Evolutionary conservation across 208 protist species (phyloP).

Genomic region (Borovskyia barvae): DNA sequence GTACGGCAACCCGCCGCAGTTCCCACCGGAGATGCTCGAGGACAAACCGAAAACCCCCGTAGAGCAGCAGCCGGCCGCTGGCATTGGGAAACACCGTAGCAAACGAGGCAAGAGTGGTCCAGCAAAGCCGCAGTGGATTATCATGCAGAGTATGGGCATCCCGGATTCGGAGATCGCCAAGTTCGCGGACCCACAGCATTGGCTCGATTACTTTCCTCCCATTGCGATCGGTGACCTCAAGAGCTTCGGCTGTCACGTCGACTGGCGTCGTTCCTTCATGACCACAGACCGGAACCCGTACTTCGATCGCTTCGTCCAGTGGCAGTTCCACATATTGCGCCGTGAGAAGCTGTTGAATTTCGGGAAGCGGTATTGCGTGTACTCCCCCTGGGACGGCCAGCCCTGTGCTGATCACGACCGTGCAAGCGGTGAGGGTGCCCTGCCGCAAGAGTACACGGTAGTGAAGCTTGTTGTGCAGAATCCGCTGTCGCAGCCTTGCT

Average conservation of each 20-base stretch:
- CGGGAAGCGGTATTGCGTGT: slow-evolving; percentile 98
- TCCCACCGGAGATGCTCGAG: slow-evolving; percentile 57
- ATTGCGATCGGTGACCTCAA: slow-evolving; percentile 95
- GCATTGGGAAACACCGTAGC: slow-evolving; percentile 64
- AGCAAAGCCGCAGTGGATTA: slow-evolving; percentile 96
- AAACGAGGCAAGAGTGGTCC: slow-evolving; percentile 91
- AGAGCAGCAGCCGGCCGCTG: slow-evolving; percentile 2
- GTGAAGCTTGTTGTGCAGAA: slow-evolving; percentile 96
- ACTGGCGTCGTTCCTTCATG: slow-evolving; percentile 99
- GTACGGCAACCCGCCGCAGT: slow-evolving; percentile 90
- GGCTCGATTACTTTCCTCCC: slow-evolving; percentile 99
- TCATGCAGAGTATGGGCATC: slow-evolving; percentile 97
- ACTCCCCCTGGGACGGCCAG: slow-evolving; percentile 98
- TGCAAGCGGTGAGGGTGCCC: slow-evolving; percentile 95
- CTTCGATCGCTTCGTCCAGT: slow-evolving; percentile 99
- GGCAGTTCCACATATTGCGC: slow-evolving; percentile 97
- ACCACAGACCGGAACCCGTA: slow-evolving; percentile 99
- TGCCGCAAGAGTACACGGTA: slow-evolving; percentile 97
- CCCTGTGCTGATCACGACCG: slow-evolving; percentile 99
- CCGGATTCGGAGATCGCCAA: slow-evolving; percentile 95
- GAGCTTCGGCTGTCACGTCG: slow-evolving; percentile 92
- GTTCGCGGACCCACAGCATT: slow-evolving; percentile 98
- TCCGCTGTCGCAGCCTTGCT: slow-evolving; percentile 58
- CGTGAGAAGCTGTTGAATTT: slow-evolving; percentile 93
- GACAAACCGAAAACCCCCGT: slow-evolving; percentile 36